These are phyloP conservation scores for Lunasporangiospora selenospora DNA, from an alignment of 192 early-diverging fungal genomes.

Conservation along the genomic window DNA sequence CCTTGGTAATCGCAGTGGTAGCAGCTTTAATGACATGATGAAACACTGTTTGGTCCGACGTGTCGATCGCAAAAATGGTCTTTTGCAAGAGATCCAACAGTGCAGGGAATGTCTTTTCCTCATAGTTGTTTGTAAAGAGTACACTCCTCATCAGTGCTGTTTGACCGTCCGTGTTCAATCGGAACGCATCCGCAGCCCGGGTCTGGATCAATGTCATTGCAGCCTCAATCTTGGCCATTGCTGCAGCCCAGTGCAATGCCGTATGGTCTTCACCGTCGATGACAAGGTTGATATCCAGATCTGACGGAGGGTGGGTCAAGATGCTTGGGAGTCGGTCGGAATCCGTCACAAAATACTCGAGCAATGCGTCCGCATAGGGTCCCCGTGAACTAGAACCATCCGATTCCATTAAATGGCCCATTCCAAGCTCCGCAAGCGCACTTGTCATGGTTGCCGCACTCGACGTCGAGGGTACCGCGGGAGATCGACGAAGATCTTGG, in stretches of 20 bases:
- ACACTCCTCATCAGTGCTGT: slow-evolving; percentile 93
- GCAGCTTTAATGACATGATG: slow-evolving; percentile 95
- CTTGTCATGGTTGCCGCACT: too few relatives aligned
- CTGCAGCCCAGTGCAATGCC: slow-evolving; percentile 94
- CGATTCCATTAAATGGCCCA: too few relatives aligned
- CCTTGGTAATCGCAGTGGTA: slow-evolving; percentile 69
- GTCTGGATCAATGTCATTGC: slow-evolving; percentile 74
- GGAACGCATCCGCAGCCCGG: slow-evolving; percentile 72
- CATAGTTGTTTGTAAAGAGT: slow-evolving; percentile 88
- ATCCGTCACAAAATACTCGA: slow-evolving; percentile 53
- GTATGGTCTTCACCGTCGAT: slow-evolving; percentile 98
- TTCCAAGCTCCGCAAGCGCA: too few relatives aligned
- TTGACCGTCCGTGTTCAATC: slow-evolving; percentile 86
- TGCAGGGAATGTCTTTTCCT: slow-evolving; percentile 75
- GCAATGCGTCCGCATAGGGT: slow-evolving; percentile 31
- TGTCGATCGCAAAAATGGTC: slow-evolving; percentile 79
- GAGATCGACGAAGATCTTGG: too few relatives aligned
- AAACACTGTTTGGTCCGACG: slow-evolving; percentile 82
- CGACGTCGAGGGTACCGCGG: too few relatives aligned
- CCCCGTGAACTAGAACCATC: too few relatives aligned
- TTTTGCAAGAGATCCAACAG: slow-evolving; percentile 77
- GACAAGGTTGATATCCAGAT: slow-evolving; percentile 81
- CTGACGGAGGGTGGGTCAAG: slow-evolving; percentile 55
- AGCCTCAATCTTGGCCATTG: slow-evolving; percentile 82
- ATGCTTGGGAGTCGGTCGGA: slow-evolving; percentile 57